Base-by-base conservation (phyloP, 306 rosid species). In the Vicia villosa region DNA sequence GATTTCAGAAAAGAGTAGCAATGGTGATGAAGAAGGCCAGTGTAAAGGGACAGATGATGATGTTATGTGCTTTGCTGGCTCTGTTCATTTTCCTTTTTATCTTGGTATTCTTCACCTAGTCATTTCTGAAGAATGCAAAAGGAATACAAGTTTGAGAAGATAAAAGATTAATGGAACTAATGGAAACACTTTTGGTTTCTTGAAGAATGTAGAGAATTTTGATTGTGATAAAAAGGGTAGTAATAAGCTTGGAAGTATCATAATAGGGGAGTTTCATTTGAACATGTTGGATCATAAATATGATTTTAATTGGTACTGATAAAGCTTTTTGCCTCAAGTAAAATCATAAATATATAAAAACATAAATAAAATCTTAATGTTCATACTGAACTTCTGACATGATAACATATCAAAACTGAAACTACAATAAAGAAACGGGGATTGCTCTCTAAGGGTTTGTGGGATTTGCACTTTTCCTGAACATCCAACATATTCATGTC, bases 21-120 rank as follows among this genome's bases (percentile, higher is more conserved):
- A 83, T 88, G 82, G 92, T 95, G 42, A 91, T 95, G 97, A 95
- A 94, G 89, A 94, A 91, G 83, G 96, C 99, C 12, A 81, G 97
- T 49, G 85, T 82, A 10, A 95, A 91, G 83, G 99, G 97, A 46
- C 97, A 95, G 88, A 30, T 85, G 14, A 83, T 86, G 96, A 85
- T 93, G 98, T 85, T 93, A 69, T 63, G 87, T 74, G 91, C 85
- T 69, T 86, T 93, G 86, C 79, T 93, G 73, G 96, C 76, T 6
- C 68, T 95, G 73, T 95, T 95, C 79, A 83, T 95, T 66, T 81
- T 95, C 75, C 92, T 94, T 72, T 94, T 94, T 73, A 90, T 92
- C 41, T 73, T 92, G 82, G 97, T 94, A 64, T 94, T 94, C 84
- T 80, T 94, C 80, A 88, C 92, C 60, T 94, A 90, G 82, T 77